Evolutionary conservation across 495 filamentous ascomycete genomes (phyloP), one percentile per base, ranked within the genome.

Genomic region (Penicillium canariense): DNA sequence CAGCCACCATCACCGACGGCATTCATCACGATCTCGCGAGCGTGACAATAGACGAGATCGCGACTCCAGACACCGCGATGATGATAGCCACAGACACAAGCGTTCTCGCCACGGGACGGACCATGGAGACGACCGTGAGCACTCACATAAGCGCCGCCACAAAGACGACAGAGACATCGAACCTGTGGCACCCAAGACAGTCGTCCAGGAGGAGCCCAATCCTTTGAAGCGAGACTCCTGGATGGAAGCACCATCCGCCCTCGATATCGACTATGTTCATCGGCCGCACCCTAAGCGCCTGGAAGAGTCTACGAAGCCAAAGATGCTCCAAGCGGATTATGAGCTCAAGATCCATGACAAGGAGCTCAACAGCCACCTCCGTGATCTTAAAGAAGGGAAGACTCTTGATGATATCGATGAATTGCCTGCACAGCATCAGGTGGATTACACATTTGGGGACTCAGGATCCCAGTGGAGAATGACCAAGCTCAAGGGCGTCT

Each of bases 391-490:
- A 23, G 78, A 83, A 27, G 83, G 81, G 0, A 85, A 79, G 50
- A 73, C 60, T 0, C 45, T 81, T 1, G 75, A 82, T 27, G 71
- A 80, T 25, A 70, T 81, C 8, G 73, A 81, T 30, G 67, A 78
- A 14, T 69, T 83, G 47, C 72, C 77, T 10, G 70, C 78, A 1
- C 76, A 82, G 54, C 82, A 86, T 56, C 82, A 88, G 28, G 84
- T 95, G 12, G 73, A 77, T 53, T 99, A 97, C 65, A 88, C 76
- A 0, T 96, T 99, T 71, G 94, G 94, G 15, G 95, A 99, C 68
- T 68, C 82, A 12, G 94, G 95, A 0, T 89, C 91, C 15, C 80
- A 87, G 56, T 99, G 95, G 93, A 84, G 94, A 40, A 97, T 97
- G 93, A 93, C 86, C 28, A 96, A 90, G 65, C 80, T 99, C 25